Conservation (phyloP, 805 yeast genomes). For the Pichia thaimueangensis region DNA sequence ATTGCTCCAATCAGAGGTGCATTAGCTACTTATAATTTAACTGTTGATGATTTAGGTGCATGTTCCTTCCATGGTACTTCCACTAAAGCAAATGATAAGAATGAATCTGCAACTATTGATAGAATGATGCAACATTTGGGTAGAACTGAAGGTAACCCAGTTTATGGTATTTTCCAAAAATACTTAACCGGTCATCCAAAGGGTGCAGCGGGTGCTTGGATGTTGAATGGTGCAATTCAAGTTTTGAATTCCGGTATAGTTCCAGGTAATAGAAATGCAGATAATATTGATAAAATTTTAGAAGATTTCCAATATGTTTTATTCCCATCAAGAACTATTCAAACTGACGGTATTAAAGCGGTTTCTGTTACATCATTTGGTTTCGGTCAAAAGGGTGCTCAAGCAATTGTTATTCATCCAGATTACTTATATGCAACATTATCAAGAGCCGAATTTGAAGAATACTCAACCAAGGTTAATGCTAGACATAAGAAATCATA, state of each 20-base stretch:
- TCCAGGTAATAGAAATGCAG: conserved; percentile 97
- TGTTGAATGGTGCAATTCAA: conserved; percentile 97
- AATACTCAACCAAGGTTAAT: conserved; percentile 63
- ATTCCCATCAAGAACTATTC: conserved; percentile 88
- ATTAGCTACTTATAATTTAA: conserved; percentile 85
- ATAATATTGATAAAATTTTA: conserved; percentile 79
- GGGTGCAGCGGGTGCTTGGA: conserved; percentile 99
- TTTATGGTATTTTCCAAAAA: conserved; percentile 97
- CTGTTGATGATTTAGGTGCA: conserved; percentile 91
- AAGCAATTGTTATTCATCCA: conserved; percentile 85
- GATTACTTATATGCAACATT: conserved; percentile 87
- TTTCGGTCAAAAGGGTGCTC: conserved; percentile 99
- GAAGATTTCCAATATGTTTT: conserved; percentile 83
- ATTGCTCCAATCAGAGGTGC: conserved; percentile 97
- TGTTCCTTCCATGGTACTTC: conserved; percentile 99
- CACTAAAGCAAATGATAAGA: conserved; percentile 97
- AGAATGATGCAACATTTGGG: conserved; percentile 93
- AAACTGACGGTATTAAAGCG: conserved; percentile 97
- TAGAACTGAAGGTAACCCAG: conserved; percentile 96
- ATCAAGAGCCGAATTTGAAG: conserved; percentile 62
- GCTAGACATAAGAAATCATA: conserved; percentile 85
- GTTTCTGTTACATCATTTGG: conserved; percentile 96
- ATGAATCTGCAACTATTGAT: conserved; percentile 88
- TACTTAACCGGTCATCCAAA: conserved; percentile 99
- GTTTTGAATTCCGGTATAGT: conserved; percentile 86